phyloP scores from a whole-genome alignment of 2,329 filamentous ascomycete genomes.

The Neonectria hederae region DNA sequence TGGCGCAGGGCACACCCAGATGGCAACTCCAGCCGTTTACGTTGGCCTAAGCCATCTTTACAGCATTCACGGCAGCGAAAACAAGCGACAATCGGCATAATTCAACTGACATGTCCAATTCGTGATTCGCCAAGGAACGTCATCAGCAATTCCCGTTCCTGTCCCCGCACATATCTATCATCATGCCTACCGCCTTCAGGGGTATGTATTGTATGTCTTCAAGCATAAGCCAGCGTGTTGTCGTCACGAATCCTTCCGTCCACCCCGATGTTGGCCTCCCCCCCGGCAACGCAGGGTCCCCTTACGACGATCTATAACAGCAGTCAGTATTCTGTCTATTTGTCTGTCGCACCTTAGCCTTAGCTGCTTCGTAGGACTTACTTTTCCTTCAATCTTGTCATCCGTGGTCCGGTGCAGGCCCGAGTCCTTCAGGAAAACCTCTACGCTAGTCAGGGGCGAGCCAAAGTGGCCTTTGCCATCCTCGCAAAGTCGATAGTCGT shows the following conservation, averaged over 20 bases:
- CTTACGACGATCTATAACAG: conserved; percentile 70
- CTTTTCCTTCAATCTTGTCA: conserved; percentile 69
- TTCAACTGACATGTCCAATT: conserved; percentile 6
- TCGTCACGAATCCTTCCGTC: conserved; percentile 74
- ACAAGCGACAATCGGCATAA: background rate
- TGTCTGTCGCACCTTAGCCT: background rate
- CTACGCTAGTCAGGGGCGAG: conserved; percentile 79
- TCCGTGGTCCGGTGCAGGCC: conserved; percentile 70
- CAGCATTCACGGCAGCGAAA: background rate
- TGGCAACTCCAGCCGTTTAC: background rate
- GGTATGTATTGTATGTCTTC: conserved; percentile 12
- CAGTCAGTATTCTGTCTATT: conserved; percentile 22
- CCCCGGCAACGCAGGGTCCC: conserved; percentile 78
- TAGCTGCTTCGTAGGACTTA: conserved; percentile 50
- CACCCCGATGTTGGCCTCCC: conserved; percentile 70
- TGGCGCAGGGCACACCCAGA: background rate
- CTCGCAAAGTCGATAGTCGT: conserved; percentile 77
- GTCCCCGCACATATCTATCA: conserved; percentile 4
- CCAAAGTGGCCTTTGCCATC: conserved; percentile 74
- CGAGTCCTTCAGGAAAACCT: conserved; percentile 77
- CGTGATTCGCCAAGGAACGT: conserved; percentile 2
- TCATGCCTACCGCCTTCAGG: background rate
- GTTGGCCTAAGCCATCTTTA: background rate
- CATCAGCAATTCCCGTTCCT: conserved; percentile 4
- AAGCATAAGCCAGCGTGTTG: conserved; percentile 73